Base-by-base conservation (phyloP, 164 flowering plant species). In the Nymphaea thermarum region DNA sequence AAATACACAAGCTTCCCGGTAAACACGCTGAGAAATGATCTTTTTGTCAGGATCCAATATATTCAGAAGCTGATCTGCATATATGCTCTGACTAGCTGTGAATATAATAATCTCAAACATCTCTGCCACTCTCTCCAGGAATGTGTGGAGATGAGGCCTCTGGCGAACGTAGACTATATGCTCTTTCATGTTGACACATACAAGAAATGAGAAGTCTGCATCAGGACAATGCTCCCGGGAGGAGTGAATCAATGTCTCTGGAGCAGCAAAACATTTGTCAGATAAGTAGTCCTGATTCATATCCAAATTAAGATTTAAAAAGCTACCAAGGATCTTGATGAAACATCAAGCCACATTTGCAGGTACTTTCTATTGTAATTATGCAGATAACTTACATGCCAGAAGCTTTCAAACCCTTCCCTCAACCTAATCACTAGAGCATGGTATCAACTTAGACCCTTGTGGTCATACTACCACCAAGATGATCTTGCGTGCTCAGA, bases 191-290 rank as follows among this genome's bases (percentile, higher is more conserved):
- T 89, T 80, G 77, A 86, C 86, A 67, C 77, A 85, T 14, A 90
- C 96, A 18, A 80, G 73, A 78, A 95, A 89, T 25, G 85, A 83
- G 82, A 95, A 95, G 74, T 92, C 96, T n/a, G 97, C 96, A 80
- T 84, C 84, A 71, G 84, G 88, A 71, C 86, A 83, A 45, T 67
- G 81, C 36, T 90, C 97, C 80, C 87, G 66, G n/a, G 96, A 79
- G 61, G 98, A 92, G 72, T 95, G 99, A 64, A 95, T 93, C n/a
- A 95, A 97, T 14, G 99, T 95, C 73, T 95, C 99, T 94, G 96
- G 14, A 51, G 57, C 8, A 51, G 12, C 8, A 51, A 15, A 51
- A 51, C 36, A 25, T 25, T 25, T 1, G 36, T 25, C 36, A 25
- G 36, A 25, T 25, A 25, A 25, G 36, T 1, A 25, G 36, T 25